Conservation (phyloP, 352 stramenopile genomes). For the Phytophthora tentaculata region DNA sequence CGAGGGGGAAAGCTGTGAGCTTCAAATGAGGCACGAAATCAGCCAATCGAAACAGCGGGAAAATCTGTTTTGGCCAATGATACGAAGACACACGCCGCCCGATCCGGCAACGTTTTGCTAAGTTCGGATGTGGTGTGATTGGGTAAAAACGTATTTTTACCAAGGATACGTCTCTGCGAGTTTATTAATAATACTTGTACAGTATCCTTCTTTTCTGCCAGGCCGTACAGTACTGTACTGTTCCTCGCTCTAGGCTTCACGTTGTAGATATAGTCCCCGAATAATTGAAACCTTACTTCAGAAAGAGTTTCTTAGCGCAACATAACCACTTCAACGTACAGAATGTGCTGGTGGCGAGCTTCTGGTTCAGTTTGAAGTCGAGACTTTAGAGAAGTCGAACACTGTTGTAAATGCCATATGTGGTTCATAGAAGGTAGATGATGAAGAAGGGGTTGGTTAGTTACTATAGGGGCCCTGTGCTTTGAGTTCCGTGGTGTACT, state of each 20-base stretch:
- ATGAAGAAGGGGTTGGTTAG: not conserved
- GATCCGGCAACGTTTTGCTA: slow-evolving; percentile 9
- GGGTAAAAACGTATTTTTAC: not conserved
- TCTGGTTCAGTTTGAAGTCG: too few species aligned
- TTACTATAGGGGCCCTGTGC: too few species aligned
- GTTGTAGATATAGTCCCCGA: not conserved
- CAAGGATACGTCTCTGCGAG: too few species aligned
- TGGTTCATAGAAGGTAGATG: too few species aligned
- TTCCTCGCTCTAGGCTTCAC: not conserved
- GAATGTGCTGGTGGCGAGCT: not conserved
- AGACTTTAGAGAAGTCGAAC: too few species aligned
- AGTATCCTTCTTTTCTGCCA: too few species aligned
- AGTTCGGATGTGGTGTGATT: slow-evolving; percentile 2
- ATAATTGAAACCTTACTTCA: not conserved
- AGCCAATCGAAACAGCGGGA: slow-evolving; percentile 8
- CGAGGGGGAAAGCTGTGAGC: slow-evolving; percentile 11
- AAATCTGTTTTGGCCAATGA: slow-evolving; percentile 37
- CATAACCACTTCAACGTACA: slow-evolving; percentile 22
- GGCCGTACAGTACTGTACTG: not conserved
- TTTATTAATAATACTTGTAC: too few species aligned
- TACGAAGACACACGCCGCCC: slow-evolving; percentile 37
- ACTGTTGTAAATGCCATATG: too few species aligned
- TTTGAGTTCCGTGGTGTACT: too few species aligned
- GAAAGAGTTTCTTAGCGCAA: slow-evolving; percentile 6
- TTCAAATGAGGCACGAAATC: not conserved